These are phyloP conservation scores for Paramecium bursaria DNA, from an alignment of 73 alveolate species.

Conservation along the genomic window DNA sequence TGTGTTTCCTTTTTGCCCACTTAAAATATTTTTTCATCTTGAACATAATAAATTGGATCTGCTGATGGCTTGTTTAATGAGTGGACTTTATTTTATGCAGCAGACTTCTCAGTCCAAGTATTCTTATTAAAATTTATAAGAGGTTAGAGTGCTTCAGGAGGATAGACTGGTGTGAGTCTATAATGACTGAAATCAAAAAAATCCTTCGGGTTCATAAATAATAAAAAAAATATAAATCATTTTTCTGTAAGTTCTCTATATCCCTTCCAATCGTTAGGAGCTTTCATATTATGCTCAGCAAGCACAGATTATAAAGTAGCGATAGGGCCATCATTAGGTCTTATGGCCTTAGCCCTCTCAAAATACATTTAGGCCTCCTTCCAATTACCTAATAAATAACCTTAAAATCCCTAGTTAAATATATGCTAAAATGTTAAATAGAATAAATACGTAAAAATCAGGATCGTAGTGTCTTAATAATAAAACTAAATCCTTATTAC, in stretches of 20 bases:
- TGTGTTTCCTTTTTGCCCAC: slow-evolving; percentile 50
- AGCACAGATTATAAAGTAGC: slow-evolving; percentile 73
- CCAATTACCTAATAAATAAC: slow-evolving; percentile 76
- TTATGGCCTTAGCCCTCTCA: slow-evolving; percentile 63
- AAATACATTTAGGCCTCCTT: slow-evolving; percentile 69
- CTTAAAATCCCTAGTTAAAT: slow-evolving; percentile 65
- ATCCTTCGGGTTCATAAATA: slow-evolving; percentile 51
- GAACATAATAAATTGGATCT: slow-evolving; percentile 21
- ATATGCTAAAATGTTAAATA: background rate
- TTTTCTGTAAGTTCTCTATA: slow-evolving; percentile 86
- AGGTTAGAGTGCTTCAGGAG: background rate
- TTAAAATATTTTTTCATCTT: slow-evolving; percentile 18
- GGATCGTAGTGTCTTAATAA: slow-evolving; percentile 20
- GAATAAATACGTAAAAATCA: slow-evolving; percentile 22
- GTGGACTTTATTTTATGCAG: background rate
- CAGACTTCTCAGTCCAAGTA: slow-evolving; percentile 20
- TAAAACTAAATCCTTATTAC: slow-evolving; percentile 59
- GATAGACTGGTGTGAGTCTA: background rate
- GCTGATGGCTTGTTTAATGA: background rate
- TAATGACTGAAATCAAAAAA: slow-evolving; percentile 49
- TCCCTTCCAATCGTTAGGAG: slow-evolving; percentile 92
- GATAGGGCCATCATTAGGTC: slow-evolving; percentile 84
- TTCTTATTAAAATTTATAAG: background rate
- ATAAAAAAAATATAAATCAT: slow-evolving; percentile 72
- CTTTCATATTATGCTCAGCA: slow-evolving; percentile 71